These are phyloP conservation scores for Borovskyia barvae DNA, from an alignment of 208 protist species.

Conservation along the genomic window DNA sequence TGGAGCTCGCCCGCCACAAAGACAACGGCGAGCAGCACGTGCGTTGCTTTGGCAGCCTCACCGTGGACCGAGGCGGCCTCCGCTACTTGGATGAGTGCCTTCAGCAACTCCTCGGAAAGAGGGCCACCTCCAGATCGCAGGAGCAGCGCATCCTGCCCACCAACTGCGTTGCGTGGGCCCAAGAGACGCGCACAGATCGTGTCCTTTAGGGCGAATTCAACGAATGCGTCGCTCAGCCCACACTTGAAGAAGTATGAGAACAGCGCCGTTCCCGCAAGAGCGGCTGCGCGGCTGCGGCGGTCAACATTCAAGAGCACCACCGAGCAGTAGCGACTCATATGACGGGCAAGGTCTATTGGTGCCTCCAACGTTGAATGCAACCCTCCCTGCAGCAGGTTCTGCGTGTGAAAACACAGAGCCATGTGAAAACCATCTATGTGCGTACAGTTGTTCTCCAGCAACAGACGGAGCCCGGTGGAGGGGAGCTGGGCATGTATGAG, in stretches of 20 bases:
- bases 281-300: conserved; percentile 20
- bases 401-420: conserved; percentile 66
- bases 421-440: conserved; percentile 79
- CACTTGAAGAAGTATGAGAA: conserved; percentile 76
- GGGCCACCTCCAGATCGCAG: conserved; percentile 14
- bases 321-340: conserved; percentile 56
- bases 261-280: conserved; percentile 44
- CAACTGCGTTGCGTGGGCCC: conserved; percentile 42
- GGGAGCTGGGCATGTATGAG: conserved; percentile 71
- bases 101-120: conserved; percentile 43
- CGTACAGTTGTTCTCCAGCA: conserved; percentile 56
- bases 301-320: conserved; percentile 55
- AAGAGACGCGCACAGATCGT: conserved; percentile 54
- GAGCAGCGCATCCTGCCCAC: conserved; percentile 33
- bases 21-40: conserved; percentile 48
- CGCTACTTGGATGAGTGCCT: conserved; percentile 53
- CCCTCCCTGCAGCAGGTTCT: conserved; percentile 38
- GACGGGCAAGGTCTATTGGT: conserved; percentile 54
- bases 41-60: conserved; percentile 48
- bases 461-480: conserved; percentile 62
- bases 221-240: conserved; percentile 54
- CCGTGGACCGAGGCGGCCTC: conserved; percentile 49
- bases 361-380: conserved; percentile 41
- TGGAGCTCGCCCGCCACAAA: conserved; percentile 28
- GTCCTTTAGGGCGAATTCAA: conserved; percentile 66